Evolutionary conservation across 2,329 filamentous ascomycete genomes (phyloP), one percentile per base, ranked within the genome.

Genomic region (Metarhizium guizhouense): DNA sequence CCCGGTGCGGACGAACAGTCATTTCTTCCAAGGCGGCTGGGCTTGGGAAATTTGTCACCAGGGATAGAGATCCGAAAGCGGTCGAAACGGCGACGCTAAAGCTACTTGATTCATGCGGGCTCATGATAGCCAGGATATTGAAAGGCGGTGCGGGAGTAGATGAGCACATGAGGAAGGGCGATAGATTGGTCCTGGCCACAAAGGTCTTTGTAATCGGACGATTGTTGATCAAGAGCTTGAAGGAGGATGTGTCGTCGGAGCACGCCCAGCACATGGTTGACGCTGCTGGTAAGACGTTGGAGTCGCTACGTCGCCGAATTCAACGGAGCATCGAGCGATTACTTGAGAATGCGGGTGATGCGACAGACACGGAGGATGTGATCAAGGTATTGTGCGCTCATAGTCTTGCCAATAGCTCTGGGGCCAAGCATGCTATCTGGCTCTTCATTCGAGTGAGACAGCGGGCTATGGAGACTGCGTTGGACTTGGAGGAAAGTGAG

Each of bases 311-410:
- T 45, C 78, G 78, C 52, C 84, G 82, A 60, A 73, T 95, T 2
- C 69, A 88, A 43, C 77, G 80, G 52, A 82, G 82, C 16, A 82
- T 95, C 29, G 83, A 92, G 53, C 86, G 82, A 61, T 76, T 90
- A 4, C 68, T 95, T 54, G 79, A 81, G 60, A 82, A 79, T 51
- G 80, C 85, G 30, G 79, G 85, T 78, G 68, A 78, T 63, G 58
- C 74, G 65, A 58, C 68, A 58, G 61, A 77, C 62, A 63, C 77
- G 56, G 64, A 76, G 57, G 76, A 81, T 25, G 77, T 94, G 16
- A 74, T 93, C 13, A 86, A 90, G 62, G 84, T 86, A 0, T 77
- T 96, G 61, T 88, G 85, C 55, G 91, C 92, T 0, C 92, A 91
- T 67, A 91, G 90, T 58, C 76, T 97, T 52, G 83, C 85, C 1